phyloP scores from a whole-genome alignment of 345 rosid genomes.

The Citrus medica region DNA sequence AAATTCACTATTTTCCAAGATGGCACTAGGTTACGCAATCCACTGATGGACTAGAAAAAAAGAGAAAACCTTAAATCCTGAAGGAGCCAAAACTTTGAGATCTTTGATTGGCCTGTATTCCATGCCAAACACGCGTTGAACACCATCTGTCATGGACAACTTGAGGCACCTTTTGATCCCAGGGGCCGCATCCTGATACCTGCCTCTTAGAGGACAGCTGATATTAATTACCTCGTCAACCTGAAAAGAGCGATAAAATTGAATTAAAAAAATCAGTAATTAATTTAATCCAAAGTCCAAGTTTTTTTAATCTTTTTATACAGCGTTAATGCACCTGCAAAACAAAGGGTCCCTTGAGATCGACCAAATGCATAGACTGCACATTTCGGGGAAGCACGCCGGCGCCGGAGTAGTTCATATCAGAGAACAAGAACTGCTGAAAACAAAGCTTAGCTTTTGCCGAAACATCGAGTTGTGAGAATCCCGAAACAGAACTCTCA shows the following conservation, averaged over 20 bases:
- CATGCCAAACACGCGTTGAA: constrained; percentile 85
- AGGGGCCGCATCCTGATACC: constrained; percentile 63
- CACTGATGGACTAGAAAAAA: constrained; percentile 2
- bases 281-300: neutral
- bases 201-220: constrained; percentile 64
- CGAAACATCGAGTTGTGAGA: constrained; percentile 35
- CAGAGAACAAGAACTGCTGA: constrained; percentile 68
- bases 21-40: constrained; percentile 1
- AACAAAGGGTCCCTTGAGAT: constrained; percentile 83
- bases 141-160: constrained; percentile 88
- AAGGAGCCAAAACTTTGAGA: constrained; percentile 70
- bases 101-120: constrained; percentile 89
- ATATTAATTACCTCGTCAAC: constrained; percentile 94
- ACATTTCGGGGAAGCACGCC: constrained; percentile 77
- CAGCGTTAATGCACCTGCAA: constrained; percentile 53
- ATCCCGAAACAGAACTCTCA: constrained; percentile 39
- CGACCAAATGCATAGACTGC: constrained; percentile 59
- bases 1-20: neutral
- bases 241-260: constrained; percentile 32
- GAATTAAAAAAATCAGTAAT: neutral
- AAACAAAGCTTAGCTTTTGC: constrained; percentile 80
- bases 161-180: constrained; percentile 91
- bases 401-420: constrained; percentile 71
- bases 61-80: constrained; percentile 76
- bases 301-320: neutral